Base-by-base conservation (phyloP, 1,284 basidiomycete species). In the Apiotrichum montevideense region DNA sequence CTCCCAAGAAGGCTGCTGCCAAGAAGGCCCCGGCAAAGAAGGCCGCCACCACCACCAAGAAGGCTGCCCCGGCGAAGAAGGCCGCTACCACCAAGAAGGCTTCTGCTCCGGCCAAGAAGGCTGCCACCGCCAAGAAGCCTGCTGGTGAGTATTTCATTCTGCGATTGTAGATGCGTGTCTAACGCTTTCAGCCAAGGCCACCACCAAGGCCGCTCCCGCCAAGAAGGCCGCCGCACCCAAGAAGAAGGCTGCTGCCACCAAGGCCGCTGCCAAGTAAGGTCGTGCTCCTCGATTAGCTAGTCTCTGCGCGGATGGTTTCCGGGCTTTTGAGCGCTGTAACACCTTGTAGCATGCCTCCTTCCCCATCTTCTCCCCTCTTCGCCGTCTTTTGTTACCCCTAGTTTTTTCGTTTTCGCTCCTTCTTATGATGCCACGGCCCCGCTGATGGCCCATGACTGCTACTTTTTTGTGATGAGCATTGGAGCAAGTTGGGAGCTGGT, bases 51-150 rank as follows among this genome's bases (percentile, higher is more conserved):
- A 46, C 59, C 39, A n/a, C 59, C 29, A 57, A 57, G 56, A 49
- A 57, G 51, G 48, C 51, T 37, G 34, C 51, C 13, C 46, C 56
- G 10, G 14, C 40, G 40, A 55, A 55, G 47, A 48, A 57, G 55
- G 46, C 54, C 43, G 33, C 51, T 7, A 41, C 55, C 14, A 14
- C 46, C 41, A 55, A 55, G 47, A 55, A 39, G 35, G 35, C 47
- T 10, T 35, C 39, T 21, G 35, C 47, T 21, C 15, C 21, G 5
- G 48, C 50, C 50, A 55, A 61, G 53, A 48, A 56, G 48, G 35
- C 37, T 8, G 3, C 29, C 13, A 29, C 48, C 29, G 57, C 55
- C 56, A 62, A 63, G 58, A 83, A 85, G 79, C 66, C 71, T 80
- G 63, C 76, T 62, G 13, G 37, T 39, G 37, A 15, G 21, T 34